Base-by-base conservation (phyloP, 2,329 filamentous ascomycete species). In the Plenodomus tracheiphilus region DNA sequence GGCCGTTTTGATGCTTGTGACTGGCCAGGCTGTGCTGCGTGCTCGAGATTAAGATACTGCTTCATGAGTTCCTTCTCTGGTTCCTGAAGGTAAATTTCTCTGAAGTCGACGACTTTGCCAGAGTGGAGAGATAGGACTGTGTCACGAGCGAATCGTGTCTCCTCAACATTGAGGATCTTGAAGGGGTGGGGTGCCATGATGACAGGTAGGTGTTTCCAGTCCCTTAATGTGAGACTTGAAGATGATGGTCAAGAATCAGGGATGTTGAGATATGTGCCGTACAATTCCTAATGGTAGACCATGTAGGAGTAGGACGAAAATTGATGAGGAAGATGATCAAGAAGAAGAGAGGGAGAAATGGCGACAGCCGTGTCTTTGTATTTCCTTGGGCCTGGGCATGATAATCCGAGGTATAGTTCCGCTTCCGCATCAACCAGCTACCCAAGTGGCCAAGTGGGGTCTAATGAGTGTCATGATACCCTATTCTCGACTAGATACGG, bases 151-250 rank as follows among this genome's bases (percentile, higher is more conserved):
- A 69, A 64, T 46, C 74, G 72, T 17, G 83, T 82, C 68, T 85
- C 83, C 34, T 81, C 74, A 59, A 80, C 68, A 41, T 75, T 79
- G 47, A 85, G 77, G 58, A 76, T 81, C 62, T 81, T 80, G 70
- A 84, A 74, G 15, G 82, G 81, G 56, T 81, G 79, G 32, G 71
- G 72, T 53, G 70, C 61, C 71, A 73, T 73, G 49, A 30, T 51
- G 47, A 25, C 15, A 15, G 28, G 28, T 11, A 32, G 28, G 13
- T 32, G 15, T 4, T 4, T 4, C 15, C 28, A 32, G 28, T 32
- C 8, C 8, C 9, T 15, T 11, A 11, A 32, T 15, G 28, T 32
- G n/a, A n/a, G n/a, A n/a, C n/a, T n/a, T n/a, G n/a, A n/a, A n/a
- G n/a, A n/a, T n/a, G 28, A 15, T 32, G 13, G 9, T 15, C 13